A percentile compares a stretch with the other conserved stretches of the same genome.
phyloP scores from a whole-genome alignment of 2,329 filamentous ascomycete species.

The Capronia americana region DNA sequence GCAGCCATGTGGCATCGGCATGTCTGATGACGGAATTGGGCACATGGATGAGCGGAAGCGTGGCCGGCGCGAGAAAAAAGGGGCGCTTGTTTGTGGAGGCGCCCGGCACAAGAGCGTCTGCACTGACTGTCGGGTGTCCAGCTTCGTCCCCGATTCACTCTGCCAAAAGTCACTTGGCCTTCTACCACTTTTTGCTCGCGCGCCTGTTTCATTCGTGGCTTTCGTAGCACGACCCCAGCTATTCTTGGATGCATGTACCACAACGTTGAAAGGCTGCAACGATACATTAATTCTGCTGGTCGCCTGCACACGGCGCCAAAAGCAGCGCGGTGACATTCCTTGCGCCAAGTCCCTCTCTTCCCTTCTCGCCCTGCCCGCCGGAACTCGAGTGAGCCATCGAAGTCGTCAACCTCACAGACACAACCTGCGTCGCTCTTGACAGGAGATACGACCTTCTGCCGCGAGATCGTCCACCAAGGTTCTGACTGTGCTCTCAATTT shows the following conservation, averaged over 20 bases:
- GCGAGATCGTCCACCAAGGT: neutral
- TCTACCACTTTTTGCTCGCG: conserved; percentile 6
- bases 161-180: conserved; percentile 13
- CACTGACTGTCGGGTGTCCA: neutral
- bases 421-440: neutral
- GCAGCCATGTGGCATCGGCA: conserved; percentile 23
- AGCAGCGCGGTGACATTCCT: neutral
- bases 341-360: conserved; percentile 4
- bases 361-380: neutral
- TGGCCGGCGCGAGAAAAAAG: conserved; percentile 5
- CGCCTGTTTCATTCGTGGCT: conserved; percentile 4
- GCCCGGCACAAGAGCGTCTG: conserved; percentile 8
- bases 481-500: conserved; percentile 18
- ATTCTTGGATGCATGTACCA: conserved; percentile 11
- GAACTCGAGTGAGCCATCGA: neutral
- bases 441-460: neutral
- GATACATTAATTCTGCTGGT: neutral
- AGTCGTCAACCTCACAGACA: neutral
- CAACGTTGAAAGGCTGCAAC: conserved; percentile 2
- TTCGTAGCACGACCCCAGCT: conserved; percentile 3
- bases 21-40: conserved; percentile 3
- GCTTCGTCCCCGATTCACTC: neutral
- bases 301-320: neutral
- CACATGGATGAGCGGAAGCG: conserved; percentile 1
- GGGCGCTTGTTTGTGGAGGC: conserved; percentile 24